Base-by-base conservation (phyloP, 176 grass and related monocot genomes). In the Oryza meyeriana region DNA sequence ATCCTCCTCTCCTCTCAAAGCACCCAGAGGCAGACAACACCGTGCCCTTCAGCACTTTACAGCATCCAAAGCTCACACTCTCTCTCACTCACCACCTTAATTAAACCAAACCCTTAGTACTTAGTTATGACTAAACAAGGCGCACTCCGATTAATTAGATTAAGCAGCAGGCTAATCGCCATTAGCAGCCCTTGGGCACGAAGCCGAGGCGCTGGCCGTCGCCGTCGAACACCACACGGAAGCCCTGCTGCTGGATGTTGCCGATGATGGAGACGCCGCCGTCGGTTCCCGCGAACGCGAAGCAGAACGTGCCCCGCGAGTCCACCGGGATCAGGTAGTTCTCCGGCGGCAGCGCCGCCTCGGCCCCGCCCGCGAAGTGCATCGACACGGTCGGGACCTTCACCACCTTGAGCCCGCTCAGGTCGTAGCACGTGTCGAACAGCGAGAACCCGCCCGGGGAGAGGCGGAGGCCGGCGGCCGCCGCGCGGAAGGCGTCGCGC, bases 401-500 rank as follows among this genome's bases (percentile, higher is more conserved):
- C 81, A 98, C 95, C 71, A 90, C 86, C 81, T 83, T 94, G 28
- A 72, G 80, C 28, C 92, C 92, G 26, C 70, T 80, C 59, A 98
- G 95, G 88, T 98, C 92, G 78, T 94, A 98, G 91, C 95, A 98
- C 5, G 95, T 98, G 90, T 98, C 95, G 83, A 98, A 98, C 25
- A 98, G 88, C 1, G 95, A 98, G 88, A 94, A 98, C 1, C 90
- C 95, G 25, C 92, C 92, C 0, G 90, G 84, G 13, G 86, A 77
- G 18, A 83, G 81, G 5, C 81, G 83, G 50, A 94, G 84, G 3
- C 87, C 92, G 3, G 90, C 79, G 0, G 88, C 86, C 0, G 90
- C 92, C 3, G 61, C 59, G 41, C 88, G 89, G 86, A 98, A 98
- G 8, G 95, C 95, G 87, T 98, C 88, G 66, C 95, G 86, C 44